Percentiles rank a stretch among this genome's conserved stretches.
These are phyloP conservation scores for Nepenthes gracilis DNA, from an alignment of 148 eudicot genomes.

Conservation along the genomic window DNA sequence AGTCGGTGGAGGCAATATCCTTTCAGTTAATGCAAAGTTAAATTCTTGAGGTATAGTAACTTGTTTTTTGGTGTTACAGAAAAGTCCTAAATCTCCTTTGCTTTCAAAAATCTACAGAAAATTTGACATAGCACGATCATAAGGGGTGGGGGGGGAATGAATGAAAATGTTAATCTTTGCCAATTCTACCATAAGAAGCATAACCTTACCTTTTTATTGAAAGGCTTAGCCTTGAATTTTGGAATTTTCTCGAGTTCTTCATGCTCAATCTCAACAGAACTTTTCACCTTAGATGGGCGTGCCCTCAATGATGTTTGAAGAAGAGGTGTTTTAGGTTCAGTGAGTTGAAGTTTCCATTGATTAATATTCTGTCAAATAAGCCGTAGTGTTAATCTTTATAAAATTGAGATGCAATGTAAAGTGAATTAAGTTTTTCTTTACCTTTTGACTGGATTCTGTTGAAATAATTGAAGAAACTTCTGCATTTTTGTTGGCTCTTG, in stretches of 20 bases:
- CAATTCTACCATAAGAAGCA: neutral
- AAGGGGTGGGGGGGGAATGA: neutral
- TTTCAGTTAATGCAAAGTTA: conserved; percentile 73
- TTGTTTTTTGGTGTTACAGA: conserved; percentile 60
- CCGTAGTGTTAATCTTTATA: neutral
- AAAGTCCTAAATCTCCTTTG: conserved; percentile 78
- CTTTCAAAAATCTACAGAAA: conserved; percentile 75
- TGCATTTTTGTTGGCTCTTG: conserved; percentile 59
- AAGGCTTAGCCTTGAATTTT: conserved; percentile 86
- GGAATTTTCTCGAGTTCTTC: conserved; percentile 83
- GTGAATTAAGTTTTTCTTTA: conserved; percentile 6
- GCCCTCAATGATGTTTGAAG: conserved; percentile 90
- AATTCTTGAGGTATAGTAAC: conserved; percentile 82
- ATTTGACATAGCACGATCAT: neutral
- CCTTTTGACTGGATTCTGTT: conserved; percentile 44
- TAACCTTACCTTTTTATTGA: conserved; percentile 64
- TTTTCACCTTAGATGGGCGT: conserved; percentile 64
- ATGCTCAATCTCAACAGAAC: conserved; percentile 64
- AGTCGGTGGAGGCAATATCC: conserved; percentile 51
- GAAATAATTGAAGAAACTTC: conserved; percentile 68
- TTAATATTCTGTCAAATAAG: conserved; percentile 26
- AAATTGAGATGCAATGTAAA: neutral
- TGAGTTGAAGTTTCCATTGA: conserved; percentile 59
- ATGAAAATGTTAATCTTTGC: neutral
- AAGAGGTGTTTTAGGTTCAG: conserved; percentile 71